Conservation (phyloP, 2,329 filamentous ascomycete genomes). For the Calycina marina region DNA sequence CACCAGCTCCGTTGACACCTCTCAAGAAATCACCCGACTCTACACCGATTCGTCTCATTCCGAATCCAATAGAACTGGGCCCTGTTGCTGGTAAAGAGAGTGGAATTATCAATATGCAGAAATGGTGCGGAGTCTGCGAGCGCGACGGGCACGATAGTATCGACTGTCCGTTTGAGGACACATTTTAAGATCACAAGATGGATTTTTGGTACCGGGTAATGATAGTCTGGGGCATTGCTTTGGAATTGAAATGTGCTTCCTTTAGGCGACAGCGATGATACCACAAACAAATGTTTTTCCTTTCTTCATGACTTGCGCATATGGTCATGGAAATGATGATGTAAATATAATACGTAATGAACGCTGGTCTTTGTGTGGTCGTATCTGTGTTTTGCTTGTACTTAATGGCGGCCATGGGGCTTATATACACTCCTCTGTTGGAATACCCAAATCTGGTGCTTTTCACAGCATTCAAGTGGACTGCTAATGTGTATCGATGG, state of each 20-base stretch:
- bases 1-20: conserved; percentile 41
- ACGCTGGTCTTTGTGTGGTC: no score
- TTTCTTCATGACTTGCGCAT: not conserved
- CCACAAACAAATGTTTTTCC: conserved; percentile 13
- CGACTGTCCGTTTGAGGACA: conserved; percentile 84
- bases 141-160: conserved; percentile 93
- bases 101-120: conserved; percentile 64
- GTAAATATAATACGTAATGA: conserved; percentile 1
- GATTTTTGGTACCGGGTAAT: conserved; percentile 2
- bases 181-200: conserved; percentile 31
- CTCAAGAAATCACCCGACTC: conserved; percentile 28
- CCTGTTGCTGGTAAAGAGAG: conserved; percentile 67
- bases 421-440: no score
- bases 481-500: no score
- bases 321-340: not conserved
- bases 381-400: no score
- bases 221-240: conserved; percentile 9
- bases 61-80: conserved; percentile 48
- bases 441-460: no score
- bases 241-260: conserved; percentile 7
- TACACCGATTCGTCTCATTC: conserved; percentile 33
- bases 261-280: conserved; percentile 20
- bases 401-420: no score
- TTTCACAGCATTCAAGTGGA: no score
- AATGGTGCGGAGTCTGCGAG: conserved; percentile 97